Conservation (phyloP, 2,329 filamentous ascomycete genomes). For the Aspergillus bombycis region DNA sequence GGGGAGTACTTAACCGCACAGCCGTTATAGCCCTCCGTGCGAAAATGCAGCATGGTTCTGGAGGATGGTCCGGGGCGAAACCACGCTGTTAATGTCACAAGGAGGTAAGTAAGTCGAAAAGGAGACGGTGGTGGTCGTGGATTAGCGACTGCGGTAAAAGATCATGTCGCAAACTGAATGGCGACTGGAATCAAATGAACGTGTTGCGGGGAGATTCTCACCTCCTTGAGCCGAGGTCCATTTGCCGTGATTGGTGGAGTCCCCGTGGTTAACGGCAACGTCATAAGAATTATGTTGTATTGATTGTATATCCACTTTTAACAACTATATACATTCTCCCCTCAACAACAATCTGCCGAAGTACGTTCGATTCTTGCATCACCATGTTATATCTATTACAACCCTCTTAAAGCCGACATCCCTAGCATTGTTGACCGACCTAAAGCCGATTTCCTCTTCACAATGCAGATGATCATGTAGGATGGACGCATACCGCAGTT, state of each 20-base stretch:
- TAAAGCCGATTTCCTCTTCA: no score
- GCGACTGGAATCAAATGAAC: not conserved
- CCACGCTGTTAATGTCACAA: not conserved
- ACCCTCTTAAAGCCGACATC: not conserved
- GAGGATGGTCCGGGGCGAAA: not conserved
- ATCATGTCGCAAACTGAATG: not conserved
- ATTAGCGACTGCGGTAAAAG: not conserved
- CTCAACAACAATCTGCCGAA: no score
- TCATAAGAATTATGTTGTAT: no score
- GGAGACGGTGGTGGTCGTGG: not conserved
- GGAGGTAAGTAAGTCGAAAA: not conserved
- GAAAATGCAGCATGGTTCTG: conserved; percentile 81
- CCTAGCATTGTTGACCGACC: not conserved
- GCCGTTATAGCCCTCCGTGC: conserved; percentile 90
- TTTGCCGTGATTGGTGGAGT: not conserved
- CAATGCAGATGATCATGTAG: no score
- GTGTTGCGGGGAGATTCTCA: not conserved
- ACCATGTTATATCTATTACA: not conserved
- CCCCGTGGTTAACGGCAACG: not conserved
- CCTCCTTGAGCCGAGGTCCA: not conserved
- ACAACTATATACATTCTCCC: no score
- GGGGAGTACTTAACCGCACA: conserved; percentile 98
- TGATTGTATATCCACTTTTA: no score
- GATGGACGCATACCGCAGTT: no score
- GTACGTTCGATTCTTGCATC: no score